Evolutionary conservation across 179 eudicot species (phyloP), one percentile per base, ranked within the genome.

Genomic region (Spinacia oleracea): DNA sequence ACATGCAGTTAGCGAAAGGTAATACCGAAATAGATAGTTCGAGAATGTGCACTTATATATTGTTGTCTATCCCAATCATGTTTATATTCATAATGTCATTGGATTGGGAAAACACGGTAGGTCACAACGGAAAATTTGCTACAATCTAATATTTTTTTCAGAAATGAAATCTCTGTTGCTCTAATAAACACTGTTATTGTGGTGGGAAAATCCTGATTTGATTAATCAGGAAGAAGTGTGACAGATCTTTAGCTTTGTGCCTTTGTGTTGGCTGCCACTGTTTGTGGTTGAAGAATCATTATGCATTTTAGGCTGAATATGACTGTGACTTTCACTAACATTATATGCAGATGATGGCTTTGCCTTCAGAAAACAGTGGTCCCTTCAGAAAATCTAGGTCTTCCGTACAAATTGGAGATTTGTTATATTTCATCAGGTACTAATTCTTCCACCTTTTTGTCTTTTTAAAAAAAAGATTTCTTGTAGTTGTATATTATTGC

Each of bases 21-120:
- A 46, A 12, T 6, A 35, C 62, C 59, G 79, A 80, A 69, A n/a
- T 59, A 69, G 79, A 75, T 80, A 43, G 83, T 70, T 80, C 83
- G 70, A n/a, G 23, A 21, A 80, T 18, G 60, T 59, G 74, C 70
- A 67, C 50, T 20, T 25, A 25, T 2, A 16, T 56, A 55, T 74
- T 73, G n/a, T 8, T 38, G 58, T 20, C 29, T 62, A 7, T 35
- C 14, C 31, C 29, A 69, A 69, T 69, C 18, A 23, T 42, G 20
- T 43, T n/a, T 32, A 29, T 32, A 34, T 18, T 43, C 40, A 16
- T 18, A 34, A 65, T 65, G 5, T 69, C 60, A 51, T 18, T 48
- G 58, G 62, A 42, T 27, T 75, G 66, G 48, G 50, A 60, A 48
- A 40, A 27, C 31, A 35, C 43, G 75, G 35, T 58, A 60, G 23